Base-by-base conservation (phyloP, 1,284 basidiomycete species). In the Exobasidium rhododendri region DNA sequence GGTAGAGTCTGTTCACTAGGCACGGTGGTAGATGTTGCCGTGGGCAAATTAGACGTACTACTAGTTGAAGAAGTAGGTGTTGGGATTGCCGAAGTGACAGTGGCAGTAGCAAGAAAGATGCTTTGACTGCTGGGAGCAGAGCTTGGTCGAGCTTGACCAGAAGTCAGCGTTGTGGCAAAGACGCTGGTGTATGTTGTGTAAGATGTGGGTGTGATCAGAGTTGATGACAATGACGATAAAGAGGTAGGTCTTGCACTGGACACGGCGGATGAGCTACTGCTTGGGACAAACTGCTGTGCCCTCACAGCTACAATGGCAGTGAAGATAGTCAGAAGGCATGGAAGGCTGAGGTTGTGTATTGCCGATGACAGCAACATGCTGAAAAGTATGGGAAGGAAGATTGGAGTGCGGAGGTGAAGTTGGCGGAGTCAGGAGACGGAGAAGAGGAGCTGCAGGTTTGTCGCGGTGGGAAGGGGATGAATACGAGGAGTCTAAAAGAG, bases 1-100 rank as follows among this genome's bases (percentile, higher is more conserved):
- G 72, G 70, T 1, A 72, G 61, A 26, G 3, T 17, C 50, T 46
- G 14, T n/a, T 50, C 47, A 50, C 26, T 26, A 40, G 35, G 35
- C 26, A 52, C 17, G 6, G 62, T 35, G 30, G 50, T 58, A 44
- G 59, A 20, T 13, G 28, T n/a, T 13, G 58, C 31, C 1, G 65
- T 32, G 11, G 63, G n/a, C 10, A n/a, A n/a, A n/a, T n/a, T n/a
- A 40, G 35, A 40, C 7, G 35, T 10, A 40, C 7, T 7, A 10
- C 7, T 40, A 17, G 35, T 40, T 17, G 17, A 40, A 7, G 35
- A 40, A 40, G 35, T 7, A 10, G 57, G 52, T 1, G 57, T 13
- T 17, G 60, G 58, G 2, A 61, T 55, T 4, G 55, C 51, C 2
- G 63, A 50, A 20, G 20, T 50, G 24, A 26, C 47, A 31, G 47